phyloP scores from a whole-genome alignment of 1,284 basidiomycete species.

The Cutaneotrichosporon sp. region DNA sequence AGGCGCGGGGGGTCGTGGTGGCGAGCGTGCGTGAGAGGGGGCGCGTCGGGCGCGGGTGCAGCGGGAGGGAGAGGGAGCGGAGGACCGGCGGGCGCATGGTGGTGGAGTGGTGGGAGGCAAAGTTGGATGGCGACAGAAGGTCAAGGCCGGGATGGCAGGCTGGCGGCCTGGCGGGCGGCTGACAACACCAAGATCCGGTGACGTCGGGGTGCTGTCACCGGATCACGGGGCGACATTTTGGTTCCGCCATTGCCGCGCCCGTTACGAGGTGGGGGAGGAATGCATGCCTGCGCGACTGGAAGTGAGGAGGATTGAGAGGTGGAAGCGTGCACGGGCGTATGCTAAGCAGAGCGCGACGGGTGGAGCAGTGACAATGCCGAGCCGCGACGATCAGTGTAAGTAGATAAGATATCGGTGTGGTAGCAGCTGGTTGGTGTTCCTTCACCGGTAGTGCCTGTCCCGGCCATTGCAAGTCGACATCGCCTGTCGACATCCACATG shows the following conservation, averaged over 20 bases:
- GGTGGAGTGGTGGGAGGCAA: no score
- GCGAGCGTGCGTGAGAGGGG: neutral
- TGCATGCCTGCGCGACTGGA: no score
- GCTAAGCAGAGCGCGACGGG: neutral
- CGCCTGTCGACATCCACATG: neutral
- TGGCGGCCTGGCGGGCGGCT: no score
- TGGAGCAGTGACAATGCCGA: no score
- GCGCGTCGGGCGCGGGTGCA: neutral
- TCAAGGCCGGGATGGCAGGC: neutral
- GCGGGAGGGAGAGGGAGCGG: neutral
- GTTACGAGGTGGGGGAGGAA: no score
- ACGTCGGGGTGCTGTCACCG: no score
- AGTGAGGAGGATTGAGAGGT: no score
- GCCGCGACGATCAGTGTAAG: no score
- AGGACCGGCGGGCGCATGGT: neutral
- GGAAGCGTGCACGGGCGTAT: neutral
- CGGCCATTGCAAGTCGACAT: no score
- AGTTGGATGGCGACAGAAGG: neutral
- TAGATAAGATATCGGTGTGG: neutral
- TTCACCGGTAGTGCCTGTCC: neutral
- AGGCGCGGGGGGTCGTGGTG: neutral
- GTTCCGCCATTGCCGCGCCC: no score
- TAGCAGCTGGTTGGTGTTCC: neutral
- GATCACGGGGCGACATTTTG: no score
- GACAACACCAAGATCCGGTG: no score